Evolutionary conservation across 495 filamentous ascomycete genomes (phyloP).

Genomic region (Lophiotrema nucula): DNA sequence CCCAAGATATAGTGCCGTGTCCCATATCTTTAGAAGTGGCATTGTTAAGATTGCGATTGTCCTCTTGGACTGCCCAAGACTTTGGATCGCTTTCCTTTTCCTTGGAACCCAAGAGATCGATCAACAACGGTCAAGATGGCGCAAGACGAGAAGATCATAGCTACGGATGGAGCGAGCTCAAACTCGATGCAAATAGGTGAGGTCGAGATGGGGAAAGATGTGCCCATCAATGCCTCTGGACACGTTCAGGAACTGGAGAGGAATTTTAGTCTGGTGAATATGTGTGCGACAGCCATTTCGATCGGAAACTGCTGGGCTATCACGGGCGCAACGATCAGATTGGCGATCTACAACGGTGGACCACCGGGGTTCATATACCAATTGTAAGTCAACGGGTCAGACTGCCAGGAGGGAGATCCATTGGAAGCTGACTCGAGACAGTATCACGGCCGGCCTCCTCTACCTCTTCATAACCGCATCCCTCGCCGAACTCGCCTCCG

Average conservation of each 20-base stretch:
- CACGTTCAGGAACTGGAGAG: conserved; percentile 57
- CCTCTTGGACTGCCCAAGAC: too few species aligned
- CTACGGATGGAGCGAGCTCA: background rate
- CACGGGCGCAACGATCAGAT: conserved; percentile 49
- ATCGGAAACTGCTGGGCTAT: conserved; percentile 60
- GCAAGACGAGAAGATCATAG: background rate
- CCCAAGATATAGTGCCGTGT: too few species aligned
- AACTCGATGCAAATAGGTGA: background rate
- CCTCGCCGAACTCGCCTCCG: conserved; percentile 68
- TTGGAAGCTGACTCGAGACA: conserved; percentile 37
- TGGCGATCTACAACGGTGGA: conserved; percentile 50
- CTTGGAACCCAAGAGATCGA: too few species aligned
- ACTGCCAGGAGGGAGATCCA: conserved; percentile 41
- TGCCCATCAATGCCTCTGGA: conserved; percentile 52
- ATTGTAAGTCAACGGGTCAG: conserved; percentile 32
- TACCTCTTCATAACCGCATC: conserved; percentile 47
- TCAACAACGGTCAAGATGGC: background rate
- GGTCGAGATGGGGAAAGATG: background rate
- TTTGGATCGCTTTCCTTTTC: too few species aligned
- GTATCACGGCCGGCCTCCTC: conserved; percentile 56
- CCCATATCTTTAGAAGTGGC: too few species aligned
- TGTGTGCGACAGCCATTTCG: conserved; percentile 51
- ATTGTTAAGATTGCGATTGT: too few species aligned
- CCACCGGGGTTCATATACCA: conserved; percentile 47
- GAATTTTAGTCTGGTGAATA: conserved; percentile 49